phyloP scores from a whole-genome alignment of 2,329 filamentous ascomycete genomes.

The Hypoxylon sp. region DNA sequence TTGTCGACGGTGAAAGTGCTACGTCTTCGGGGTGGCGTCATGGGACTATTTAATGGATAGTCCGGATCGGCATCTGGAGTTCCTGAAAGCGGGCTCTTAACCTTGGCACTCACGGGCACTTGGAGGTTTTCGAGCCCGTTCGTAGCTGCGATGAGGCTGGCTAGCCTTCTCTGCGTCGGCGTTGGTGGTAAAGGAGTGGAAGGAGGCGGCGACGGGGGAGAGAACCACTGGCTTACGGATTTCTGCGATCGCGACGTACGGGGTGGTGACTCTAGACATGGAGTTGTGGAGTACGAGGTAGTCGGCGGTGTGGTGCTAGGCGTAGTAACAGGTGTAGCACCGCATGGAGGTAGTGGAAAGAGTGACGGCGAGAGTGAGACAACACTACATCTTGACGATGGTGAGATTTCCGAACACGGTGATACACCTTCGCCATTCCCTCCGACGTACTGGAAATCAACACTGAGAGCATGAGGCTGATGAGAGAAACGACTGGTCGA shows the following conservation, averaged over 20 bases:
- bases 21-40: conserved; percentile 23
- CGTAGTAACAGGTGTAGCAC: conserved; percentile 1
- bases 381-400: conserved; percentile 34
- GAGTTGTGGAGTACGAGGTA: conserved; percentile 20
- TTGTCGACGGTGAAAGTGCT: conserved; percentile 28
- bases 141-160: conserved; percentile 31
- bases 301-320: conserved; percentile 28
- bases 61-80: conserved; percentile 7
- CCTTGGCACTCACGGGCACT: conserved; percentile 20
- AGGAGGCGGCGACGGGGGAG: conserved; percentile 40
- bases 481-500: conserved; percentile 8
- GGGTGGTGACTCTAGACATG: conserved; percentile 27
- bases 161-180: conserved; percentile 30
- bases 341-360: conserved; percentile 38
- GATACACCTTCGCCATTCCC: conserved; percentile 30
- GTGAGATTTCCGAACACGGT: conserved; percentile 31
- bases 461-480: conserved; percentile 41
- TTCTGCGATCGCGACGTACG: conserved; percentile 33
- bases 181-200: conserved; percentile 38
- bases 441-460: conserved; percentile 30
- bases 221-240: conserved; percentile 39
- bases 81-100: conserved; percentile 22
- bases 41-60: conserved; percentile 4
- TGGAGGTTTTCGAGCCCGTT: conserved; percentile 31
- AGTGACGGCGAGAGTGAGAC: conserved; percentile 44